phyloP scores from a whole-genome alignment of 768 basidiomycete genomes.

The Lanmaoa pseudosensibilis region DNA sequence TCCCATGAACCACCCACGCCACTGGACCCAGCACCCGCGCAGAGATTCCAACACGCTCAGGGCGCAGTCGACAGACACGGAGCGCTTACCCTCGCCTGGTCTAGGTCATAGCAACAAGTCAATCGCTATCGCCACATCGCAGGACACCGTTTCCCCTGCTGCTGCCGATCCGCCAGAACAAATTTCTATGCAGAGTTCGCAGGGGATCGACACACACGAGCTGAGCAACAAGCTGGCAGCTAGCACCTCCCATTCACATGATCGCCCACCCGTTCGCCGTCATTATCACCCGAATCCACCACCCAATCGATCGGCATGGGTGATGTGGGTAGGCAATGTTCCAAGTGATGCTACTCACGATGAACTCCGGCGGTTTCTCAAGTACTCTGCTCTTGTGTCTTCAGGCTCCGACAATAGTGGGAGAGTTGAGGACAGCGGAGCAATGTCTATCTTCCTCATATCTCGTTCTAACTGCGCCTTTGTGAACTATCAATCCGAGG shows the following conservation, averaged over 20 bases:
- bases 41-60: conserved; percentile 22
- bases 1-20: conserved; percentile 31
- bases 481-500: conserved; percentile 76
- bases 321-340: conserved; percentile 96
- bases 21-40: conserved; percentile 15
- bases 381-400: conserved; percentile 27
- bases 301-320: conserved; percentile 81
- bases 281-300: conserved; percentile 72
- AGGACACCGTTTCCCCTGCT: not conserved
- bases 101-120: not conserved
- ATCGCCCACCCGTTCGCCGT: conserved; percentile 44
- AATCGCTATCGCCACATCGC: not conserved
- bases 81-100: conserved; percentile 10
- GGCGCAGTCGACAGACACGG: conserved; percentile 15
- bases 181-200: conserved; percentile 1
- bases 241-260: conserved; percentile 9
- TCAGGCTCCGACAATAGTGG: not conserved
- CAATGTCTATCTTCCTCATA: conserved; percentile 88
- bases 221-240: not conserved
- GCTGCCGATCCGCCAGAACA: conserved; percentile 3
- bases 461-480: conserved; percentile 95
- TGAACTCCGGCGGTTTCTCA: conserved; percentile 87
- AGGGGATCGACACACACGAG: not conserved
- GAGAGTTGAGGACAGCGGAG: conserved; percentile 42
- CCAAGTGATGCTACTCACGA: conserved; percentile 79